Evolutionary conservation across 805 yeast species (phyloP).

Genomic region (Saccharomycopsis sp.): DNA sequence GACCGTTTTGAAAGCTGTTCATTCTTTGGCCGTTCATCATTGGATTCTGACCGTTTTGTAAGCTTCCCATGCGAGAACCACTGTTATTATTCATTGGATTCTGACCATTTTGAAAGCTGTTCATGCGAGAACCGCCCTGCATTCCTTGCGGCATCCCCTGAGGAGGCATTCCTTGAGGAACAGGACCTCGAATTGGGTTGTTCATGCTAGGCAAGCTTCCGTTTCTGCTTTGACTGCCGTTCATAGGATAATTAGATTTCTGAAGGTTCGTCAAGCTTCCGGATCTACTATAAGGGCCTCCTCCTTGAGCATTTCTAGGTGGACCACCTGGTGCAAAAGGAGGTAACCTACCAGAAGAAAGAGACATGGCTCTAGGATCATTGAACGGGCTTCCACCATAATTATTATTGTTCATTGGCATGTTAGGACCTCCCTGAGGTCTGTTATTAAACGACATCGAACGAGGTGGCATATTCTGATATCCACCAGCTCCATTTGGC

Average conservation of each 20-base stretch:
- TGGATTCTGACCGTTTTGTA: neutral
- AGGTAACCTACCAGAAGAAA: constrained; percentile 23
- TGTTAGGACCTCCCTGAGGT: constrained; percentile 14
- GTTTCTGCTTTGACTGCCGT: constrained; percentile 8
- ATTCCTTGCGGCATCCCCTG: neutral
- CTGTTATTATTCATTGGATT: neutral
- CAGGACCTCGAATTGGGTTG: constrained; percentile 14
- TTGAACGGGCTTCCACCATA: neutral
- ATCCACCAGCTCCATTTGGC: constrained; percentile 7
- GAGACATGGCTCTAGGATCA: constrained; percentile 30
- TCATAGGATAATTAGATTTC: constrained; percentile 1
- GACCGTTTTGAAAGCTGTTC: neutral
- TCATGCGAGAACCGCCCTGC: neutral
- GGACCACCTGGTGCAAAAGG: constrained; percentile 17
- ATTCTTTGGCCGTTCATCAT: neutral
- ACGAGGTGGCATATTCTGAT: constrained; percentile 22
- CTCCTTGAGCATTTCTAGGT: constrained; percentile 5
- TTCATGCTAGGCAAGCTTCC: constrained; percentile 16
- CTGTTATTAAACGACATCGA: constrained; percentile 29
- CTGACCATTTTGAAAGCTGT: neutral
- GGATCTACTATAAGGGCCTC: constrained; percentile 8
- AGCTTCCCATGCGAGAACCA: no score
- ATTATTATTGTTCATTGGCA: constrained; percentile 8
- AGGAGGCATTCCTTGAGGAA: neutral
- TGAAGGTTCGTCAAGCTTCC: constrained; percentile 12